phyloP scores from a whole-genome alignment of 2,329 filamentous ascomycete species.

The Penicillium palitans region DNA sequence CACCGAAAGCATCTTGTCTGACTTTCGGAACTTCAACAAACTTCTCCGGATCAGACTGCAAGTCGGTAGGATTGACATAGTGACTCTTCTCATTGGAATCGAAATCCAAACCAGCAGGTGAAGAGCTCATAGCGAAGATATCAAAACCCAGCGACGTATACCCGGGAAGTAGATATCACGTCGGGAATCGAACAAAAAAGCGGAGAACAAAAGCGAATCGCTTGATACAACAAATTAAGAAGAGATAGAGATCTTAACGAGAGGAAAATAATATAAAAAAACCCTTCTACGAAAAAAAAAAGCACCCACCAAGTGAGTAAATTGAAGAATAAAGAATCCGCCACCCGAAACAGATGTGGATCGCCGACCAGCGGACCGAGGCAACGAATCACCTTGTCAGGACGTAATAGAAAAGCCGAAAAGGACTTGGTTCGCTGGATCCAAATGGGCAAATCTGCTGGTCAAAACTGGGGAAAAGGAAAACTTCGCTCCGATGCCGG shows the following conservation, averaged over 20 bases:
- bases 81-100: background rate
- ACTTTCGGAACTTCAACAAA: constrained; percentile 14
- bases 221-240: background rate
- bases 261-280: background rate
- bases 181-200: background rate
- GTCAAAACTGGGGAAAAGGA: constrained; percentile 3
- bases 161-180: background rate
- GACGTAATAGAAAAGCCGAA: constrained; percentile 11
- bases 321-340: constrained; percentile 10
- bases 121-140: constrained; percentile 14
- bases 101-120: background rate
- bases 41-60: constrained; percentile 25
- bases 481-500: constrained; percentile 16
- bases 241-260: background rate
- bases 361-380: constrained; percentile 10
- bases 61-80: background rate
- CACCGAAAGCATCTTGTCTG: constrained; percentile 39
- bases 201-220: background rate
- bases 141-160: background rate
- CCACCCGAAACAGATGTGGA: constrained; percentile 11
- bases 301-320: background rate
- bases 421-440: background rate
- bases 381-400: constrained; percentile 4
- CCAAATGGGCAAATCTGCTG: background rate
- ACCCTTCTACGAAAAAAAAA: background rate